A percentile compares a stretch with the other conserved stretches of the same genome.
phyloP scores from a whole-genome alignment of 1,139 yeast genomes.

The Suhomyces wounanorum region DNA sequence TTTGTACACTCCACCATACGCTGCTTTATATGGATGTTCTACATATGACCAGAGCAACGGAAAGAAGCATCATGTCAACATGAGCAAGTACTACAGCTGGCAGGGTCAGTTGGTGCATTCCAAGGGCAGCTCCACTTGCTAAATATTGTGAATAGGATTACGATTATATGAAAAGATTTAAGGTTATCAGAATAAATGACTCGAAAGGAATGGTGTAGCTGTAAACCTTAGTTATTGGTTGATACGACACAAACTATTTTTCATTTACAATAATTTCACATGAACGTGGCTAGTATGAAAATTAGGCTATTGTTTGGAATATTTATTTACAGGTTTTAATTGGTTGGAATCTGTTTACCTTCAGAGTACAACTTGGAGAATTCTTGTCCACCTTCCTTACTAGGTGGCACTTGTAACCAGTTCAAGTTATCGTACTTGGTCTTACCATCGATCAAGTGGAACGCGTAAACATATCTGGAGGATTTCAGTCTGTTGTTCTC shows the following conservation, averaged over 20 bases:
- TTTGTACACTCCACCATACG: constrained; percentile 79
- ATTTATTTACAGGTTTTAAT: not conserved
- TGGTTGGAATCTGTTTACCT: not conserved
- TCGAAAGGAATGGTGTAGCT: not conserved
- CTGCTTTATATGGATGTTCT: constrained; percentile 66
- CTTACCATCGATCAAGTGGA: constrained; percentile 73
- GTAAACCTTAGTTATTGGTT: too few species aligned
- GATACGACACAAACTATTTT: too few species aligned
- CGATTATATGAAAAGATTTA: not conserved
- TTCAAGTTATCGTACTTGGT: constrained; percentile 60
- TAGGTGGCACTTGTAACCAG: constrained; percentile 78
- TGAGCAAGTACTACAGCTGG: constrained; percentile 65
- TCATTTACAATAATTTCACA: too few species aligned
- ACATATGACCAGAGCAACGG: constrained; percentile 59
- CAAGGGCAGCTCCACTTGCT: constrained; percentile 36
- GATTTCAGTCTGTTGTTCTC: constrained; percentile 55
- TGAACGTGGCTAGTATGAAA: too few species aligned
- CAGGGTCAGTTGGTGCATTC: constrained; percentile 49
- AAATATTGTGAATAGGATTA: not conserved
- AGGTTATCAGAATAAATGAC: not conserved
- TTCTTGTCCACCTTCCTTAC: constrained; percentile 56
- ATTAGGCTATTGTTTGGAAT: too few species aligned
- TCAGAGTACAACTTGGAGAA: constrained; percentile 50
- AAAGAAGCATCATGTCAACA: constrained; percentile 55
- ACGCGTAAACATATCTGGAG: constrained; percentile 76